Conservation (phyloP, 2,329 filamentous ascomycete species). For the Colletotrichum spinosum region DNA sequence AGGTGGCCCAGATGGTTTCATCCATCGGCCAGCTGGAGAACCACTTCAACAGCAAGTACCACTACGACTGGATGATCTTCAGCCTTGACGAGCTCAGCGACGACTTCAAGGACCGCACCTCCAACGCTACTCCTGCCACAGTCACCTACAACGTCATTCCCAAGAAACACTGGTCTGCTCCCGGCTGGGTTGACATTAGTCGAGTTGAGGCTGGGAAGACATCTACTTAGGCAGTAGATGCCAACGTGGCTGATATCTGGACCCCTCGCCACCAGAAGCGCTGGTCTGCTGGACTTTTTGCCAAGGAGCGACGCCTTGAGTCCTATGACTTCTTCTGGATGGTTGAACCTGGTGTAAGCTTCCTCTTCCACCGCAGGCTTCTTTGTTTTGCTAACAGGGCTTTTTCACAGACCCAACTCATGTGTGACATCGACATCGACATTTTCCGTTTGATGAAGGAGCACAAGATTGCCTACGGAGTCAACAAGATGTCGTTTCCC, state of each 20-base stretch:
- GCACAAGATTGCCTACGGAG: slow-evolving; percentile 82
- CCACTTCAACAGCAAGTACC: slow-evolving; percentile 81
- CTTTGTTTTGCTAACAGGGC: slow-evolving; percentile 27
- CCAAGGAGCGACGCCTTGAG: slow-evolving; percentile 78
- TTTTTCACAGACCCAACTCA: slow-evolving; percentile 61
- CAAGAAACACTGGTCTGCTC: slow-evolving; percentile 80
- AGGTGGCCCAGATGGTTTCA: slow-evolving; percentile 73
- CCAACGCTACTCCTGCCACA: slow-evolving; percentile 76
- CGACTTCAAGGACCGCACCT: slow-evolving; percentile 77
- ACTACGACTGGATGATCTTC: slow-evolving; percentile 91
- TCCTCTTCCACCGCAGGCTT: slow-evolving; percentile 35
- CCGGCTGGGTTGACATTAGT: slow-evolving; percentile 77
- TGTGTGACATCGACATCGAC: slow-evolving; percentile 79
- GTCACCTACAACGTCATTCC: slow-evolving; percentile 80
- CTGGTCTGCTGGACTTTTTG: slow-evolving; percentile 88
- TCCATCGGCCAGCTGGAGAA: slow-evolving; percentile 72
- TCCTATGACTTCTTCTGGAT: slow-evolving; percentile 71
- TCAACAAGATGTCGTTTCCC: slow-evolving; percentile 63
- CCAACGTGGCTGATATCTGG: slow-evolving; percentile 67
- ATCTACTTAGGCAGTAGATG: slow-evolving; percentile 73
- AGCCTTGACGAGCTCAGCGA: slow-evolving; percentile 83
- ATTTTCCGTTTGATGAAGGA: slow-evolving; percentile 89
- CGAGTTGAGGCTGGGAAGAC: slow-evolving; percentile 74
- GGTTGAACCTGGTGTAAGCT: slow-evolving; percentile 67
- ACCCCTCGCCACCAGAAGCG: slow-evolving; percentile 81